phyloP scores from a whole-genome alignment of 23 red algal species.

The Gracilaria gracilis region DNA sequence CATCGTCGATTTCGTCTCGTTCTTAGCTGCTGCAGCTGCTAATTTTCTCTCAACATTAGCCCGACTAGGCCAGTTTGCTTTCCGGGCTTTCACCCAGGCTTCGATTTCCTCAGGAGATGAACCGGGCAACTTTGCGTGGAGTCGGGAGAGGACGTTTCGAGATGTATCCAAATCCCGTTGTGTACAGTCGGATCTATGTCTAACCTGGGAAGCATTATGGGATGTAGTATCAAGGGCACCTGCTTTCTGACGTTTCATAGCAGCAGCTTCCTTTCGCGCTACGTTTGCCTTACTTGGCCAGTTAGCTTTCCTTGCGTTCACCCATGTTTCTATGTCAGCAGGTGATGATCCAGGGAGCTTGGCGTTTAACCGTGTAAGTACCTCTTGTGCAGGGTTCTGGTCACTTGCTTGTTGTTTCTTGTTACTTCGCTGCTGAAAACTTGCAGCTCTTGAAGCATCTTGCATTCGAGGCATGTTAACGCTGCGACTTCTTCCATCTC shows the following conservation, averaged over 20 bases:
- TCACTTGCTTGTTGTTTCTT: not conserved
- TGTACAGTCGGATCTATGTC: not conserved
- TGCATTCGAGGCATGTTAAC: not conserved
- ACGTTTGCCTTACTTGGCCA: conserved; percentile 58
- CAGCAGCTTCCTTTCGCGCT: conserved; percentile 30
- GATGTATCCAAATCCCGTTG: conserved; percentile 30
- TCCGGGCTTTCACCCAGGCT: conserved; percentile 51
- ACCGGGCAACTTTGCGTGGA: conserved; percentile 31
- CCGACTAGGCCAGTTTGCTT: conserved; percentile 65
- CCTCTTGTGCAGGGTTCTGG: not conserved
- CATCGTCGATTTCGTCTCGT: not conserved
- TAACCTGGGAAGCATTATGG: not conserved
- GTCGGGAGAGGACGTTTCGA: conserved; percentile 29
- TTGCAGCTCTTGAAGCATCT: not conserved
- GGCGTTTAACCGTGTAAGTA: not conserved
- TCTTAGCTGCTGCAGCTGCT: not conserved
- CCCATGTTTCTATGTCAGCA: conserved; percentile 46
- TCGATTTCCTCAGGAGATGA: conserved; percentile 51
- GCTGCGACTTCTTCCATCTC: not conserved
- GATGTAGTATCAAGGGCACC: not conserved
- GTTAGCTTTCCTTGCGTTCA: conserved; percentile 53
- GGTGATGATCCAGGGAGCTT: conserved; percentile 40
- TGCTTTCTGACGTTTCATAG: not conserved
- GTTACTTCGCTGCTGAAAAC: not conserved
- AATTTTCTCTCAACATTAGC: conserved; percentile 55